Evolutionary conservation across 75 land plant species (phyloP), one percentile per base, ranked within the genome.

Genomic region (Pinus taeda): DNA sequence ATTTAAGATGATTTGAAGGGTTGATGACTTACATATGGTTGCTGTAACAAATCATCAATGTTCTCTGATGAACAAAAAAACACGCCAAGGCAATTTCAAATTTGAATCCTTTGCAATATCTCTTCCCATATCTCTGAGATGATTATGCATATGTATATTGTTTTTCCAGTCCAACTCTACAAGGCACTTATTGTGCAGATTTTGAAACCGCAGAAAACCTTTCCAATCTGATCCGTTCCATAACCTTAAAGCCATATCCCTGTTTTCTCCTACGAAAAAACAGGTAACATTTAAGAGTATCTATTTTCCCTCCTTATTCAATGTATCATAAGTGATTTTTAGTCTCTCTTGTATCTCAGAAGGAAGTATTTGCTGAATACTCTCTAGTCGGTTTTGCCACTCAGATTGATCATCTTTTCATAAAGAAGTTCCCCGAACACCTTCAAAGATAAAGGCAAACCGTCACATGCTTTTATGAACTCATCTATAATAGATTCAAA

Each of bases 91-190:
- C 42, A 39, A 39, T 3, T 39, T 4, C 42, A 39, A 39, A 39
- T 39, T 39, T 39, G 42, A 4, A 39, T 39, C 42, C 3, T 39
- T 39, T 39, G 42, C 81, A 13, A 64, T 57, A 42, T 60, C 67
- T 26, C 62, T 24, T 11, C 81, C 81, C 81, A 80, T 77, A 49
- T 80, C 81, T 1, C 81, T 56, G 57, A 80, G 79, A n/a, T 62
- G 49, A 21, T 80, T 78, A 24, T 80, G 81, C 78, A 76, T 80
- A 15, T 18, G 49, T 3, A 80, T 4, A 33, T 42, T 29, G 39
- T 57, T 42, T 21, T 39, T 30, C 9, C 6, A 13, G 65, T 61
- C 78, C 39, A 80, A 21, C 26, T 76, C 76, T 49, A 77, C 29
- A 65, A 80, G 67, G 57, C 79, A 77, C 39, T 76, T 66, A 71